phyloP scores from a whole-genome alignment of 768 basidiomycete genomes.

The Neoboletus magnificus region DNA sequence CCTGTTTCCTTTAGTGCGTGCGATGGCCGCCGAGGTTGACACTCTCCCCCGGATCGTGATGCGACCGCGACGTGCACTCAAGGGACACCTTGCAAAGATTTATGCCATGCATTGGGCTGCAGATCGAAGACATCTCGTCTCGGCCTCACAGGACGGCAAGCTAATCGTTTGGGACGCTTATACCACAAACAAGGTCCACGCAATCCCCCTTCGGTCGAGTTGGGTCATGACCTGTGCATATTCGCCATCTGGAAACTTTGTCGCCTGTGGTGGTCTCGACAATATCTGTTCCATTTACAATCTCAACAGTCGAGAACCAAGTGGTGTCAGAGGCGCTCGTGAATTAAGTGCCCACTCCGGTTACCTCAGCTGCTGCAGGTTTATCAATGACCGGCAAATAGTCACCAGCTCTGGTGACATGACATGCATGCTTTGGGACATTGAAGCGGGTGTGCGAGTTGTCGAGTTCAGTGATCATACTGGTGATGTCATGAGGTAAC shows the following conservation, averaged over 20 bases:
- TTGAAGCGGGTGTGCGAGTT: slow-evolving; percentile 95
- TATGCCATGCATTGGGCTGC: slow-evolving; percentile 99
- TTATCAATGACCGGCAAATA: slow-evolving; percentile 98
- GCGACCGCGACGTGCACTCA: slow-evolving; percentile 91
- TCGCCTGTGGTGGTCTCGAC: slow-evolving; percentile 98
- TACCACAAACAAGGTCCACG: slow-evolving; percentile 99
- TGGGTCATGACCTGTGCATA: slow-evolving; percentile 99
- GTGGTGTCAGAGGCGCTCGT: slow-evolving; percentile 84
- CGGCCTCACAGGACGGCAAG: slow-evolving; percentile 99
- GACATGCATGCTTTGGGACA: slow-evolving; percentile 99
- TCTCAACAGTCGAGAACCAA: slow-evolving; percentile 69
- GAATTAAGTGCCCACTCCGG: slow-evolving; percentile 97
- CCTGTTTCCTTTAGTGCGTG: slow-evolving; percentile 62
- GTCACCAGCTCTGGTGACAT: slow-evolving; percentile 98
- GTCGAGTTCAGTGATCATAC: slow-evolving; percentile 99
- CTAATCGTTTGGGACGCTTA: slow-evolving; percentile 99
- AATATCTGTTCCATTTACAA: slow-evolving; percentile 99
- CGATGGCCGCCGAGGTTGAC: slow-evolving; percentile 98
- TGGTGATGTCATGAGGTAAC: slow-evolving; percentile 98
- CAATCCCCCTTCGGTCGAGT: slow-evolving; percentile 94
- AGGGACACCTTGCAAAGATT: slow-evolving; percentile 98
- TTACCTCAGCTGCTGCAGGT: slow-evolving; percentile 96
- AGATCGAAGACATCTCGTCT: slow-evolving; percentile 95
- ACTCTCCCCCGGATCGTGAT: slow-evolving; percentile 95
- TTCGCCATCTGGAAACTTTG: slow-evolving; percentile 94